Evolutionary conservation across 2,329 filamentous ascomycete genomes (phyloP).

Genomic region (Scopulariopsis brevicaulis): DNA sequence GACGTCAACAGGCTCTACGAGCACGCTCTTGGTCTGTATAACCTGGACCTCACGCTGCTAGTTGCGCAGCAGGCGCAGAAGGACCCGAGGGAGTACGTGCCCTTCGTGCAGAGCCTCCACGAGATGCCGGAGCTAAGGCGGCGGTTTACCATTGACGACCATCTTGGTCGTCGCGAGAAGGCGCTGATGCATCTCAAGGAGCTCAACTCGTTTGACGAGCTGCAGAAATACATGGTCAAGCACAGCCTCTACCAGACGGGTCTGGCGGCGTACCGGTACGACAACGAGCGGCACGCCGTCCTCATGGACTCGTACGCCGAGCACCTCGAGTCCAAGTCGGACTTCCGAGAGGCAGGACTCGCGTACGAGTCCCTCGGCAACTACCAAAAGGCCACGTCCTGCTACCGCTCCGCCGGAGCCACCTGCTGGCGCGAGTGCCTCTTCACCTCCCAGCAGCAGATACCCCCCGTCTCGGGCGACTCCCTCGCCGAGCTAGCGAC

Average conservation of each 20-base stretch:
- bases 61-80: slow-evolving; percentile 94
- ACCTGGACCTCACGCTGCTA: slow-evolving; percentile 78
- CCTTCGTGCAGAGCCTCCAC: slow-evolving; percentile 83
- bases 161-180: slow-evolving; percentile 66
- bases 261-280: slow-evolving; percentile 75
- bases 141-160: slow-evolving; percentile 78
- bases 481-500: slow-evolving; percentile 59
- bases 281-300: slow-evolving; percentile 49
- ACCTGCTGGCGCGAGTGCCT: slow-evolving; percentile 83
- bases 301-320: slow-evolving; percentile 73
- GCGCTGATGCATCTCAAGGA: slow-evolving; percentile 67
- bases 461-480: slow-evolving; percentile 44
- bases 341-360: slow-evolving; percentile 77
- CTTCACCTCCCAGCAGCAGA: slow-evolving; percentile 59
- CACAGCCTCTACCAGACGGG: slow-evolving; percentile 71
- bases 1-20: slow-evolving; percentile 91
- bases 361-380: slow-evolving; percentile 79
- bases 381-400: slow-evolving; percentile 63
- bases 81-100: slow-evolving; percentile 89
- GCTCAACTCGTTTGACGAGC: slow-evolving; percentile 64
- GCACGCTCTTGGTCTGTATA: slow-evolving; percentile 79
- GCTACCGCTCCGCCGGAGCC: slow-evolving; percentile 70
- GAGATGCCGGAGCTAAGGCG: slow-evolving; percentile 59
- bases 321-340: slow-evolving; percentile 62
- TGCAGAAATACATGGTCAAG: slow-evolving; percentile 66